Percentiles rank a stretch among this genome's conserved stretches.
Evolutionary conservation across 345 rosid genomes (phyloP).

Genomic region (Hirschfeldia incana): DNA sequence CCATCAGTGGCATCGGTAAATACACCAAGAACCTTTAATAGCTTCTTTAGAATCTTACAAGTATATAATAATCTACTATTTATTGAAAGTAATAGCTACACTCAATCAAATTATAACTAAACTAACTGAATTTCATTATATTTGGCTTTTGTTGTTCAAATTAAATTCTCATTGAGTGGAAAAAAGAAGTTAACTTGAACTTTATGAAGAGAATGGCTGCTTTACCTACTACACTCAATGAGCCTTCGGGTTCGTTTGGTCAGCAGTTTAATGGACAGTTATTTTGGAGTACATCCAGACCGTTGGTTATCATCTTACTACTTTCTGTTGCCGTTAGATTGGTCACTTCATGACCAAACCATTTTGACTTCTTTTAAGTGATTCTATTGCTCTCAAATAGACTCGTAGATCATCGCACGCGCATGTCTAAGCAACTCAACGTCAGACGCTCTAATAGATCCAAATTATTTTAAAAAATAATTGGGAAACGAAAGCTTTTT

Average conservation of each 20-base stretch:
- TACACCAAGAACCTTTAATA: background rate
- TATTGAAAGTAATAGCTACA: background rate
- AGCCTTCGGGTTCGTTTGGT: slow-evolving; percentile 28
- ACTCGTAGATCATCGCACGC: slow-evolving; percentile 13
- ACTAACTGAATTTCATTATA: background rate
- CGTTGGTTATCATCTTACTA: slow-evolving; percentile 16
- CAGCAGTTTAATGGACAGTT: slow-evolving; percentile 33
- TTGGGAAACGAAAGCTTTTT: background rate
- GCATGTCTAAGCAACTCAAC: slow-evolving; percentile 3
- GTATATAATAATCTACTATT: background rate
- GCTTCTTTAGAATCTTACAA: background rate
- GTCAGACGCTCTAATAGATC: slow-evolving; percentile 1
- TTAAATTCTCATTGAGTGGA: background rate
- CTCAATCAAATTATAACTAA: background rate
- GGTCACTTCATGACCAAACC: slow-evolving; percentile 26
- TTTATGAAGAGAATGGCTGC: slow-evolving; percentile 22
- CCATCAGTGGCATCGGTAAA: background rate
- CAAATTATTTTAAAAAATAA: background rate
- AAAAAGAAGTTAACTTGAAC: background rate
- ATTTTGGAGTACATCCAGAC: slow-evolving; percentile 15
- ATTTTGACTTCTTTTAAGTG: slow-evolving; percentile 34
- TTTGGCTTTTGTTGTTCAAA: background rate
- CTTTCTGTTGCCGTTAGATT: slow-evolving; percentile 33
- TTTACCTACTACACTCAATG: slow-evolving; percentile 39
- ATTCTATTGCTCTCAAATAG: slow-evolving; percentile 4